Conservation (phyloP, 2,329 filamentous ascomycete genomes). For the Conoideocrella luteorostrata region DNA sequence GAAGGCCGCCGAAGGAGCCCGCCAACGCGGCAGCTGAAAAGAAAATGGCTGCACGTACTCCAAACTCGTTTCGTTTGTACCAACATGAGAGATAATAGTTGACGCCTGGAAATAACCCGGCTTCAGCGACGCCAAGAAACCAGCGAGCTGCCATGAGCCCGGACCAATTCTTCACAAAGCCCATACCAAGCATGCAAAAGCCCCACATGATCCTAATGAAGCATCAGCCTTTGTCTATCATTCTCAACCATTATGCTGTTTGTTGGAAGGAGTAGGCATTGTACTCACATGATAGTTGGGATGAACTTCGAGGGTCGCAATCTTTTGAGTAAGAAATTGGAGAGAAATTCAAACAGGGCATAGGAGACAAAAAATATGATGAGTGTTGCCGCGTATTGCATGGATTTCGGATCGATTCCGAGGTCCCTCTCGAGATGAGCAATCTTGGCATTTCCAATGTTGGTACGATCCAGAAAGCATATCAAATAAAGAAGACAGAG, state of each 20-base stretch:
- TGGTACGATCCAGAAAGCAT: conserved; percentile 69
- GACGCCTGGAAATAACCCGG: conserved; percentile 69
- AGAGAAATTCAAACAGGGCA: conserved; percentile 68
- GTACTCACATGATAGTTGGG: conserved; percentile 66
- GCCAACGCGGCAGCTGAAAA: conserved; percentile 77
- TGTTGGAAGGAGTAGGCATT: too few relatives aligned
- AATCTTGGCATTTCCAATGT: conserved; percentile 67
- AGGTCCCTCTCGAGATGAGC: conserved; percentile 34
- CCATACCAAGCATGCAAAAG: conserved; percentile 61
- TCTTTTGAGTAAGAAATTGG: conserved; percentile 74
- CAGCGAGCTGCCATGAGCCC: conserved; percentile 61
- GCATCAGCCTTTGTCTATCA: too few relatives aligned
- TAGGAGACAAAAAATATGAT: conserved; percentile 88
- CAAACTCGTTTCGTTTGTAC: conserved; percentile 76
- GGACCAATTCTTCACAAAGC: conserved; percentile 56
- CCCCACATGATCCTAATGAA: conserved; percentile 56
- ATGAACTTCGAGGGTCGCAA: conserved; percentile 73
- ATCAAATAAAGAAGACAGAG: conserved; percentile 67
- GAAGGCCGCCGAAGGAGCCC: conserved; percentile 69
- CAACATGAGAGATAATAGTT: conserved; percentile 80
- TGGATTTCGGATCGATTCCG: conserved; percentile 50
- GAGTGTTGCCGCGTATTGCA: conserved; percentile 66
- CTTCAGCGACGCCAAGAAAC: conserved; percentile 69
- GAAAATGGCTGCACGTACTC: conserved; percentile 73
- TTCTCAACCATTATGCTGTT: too few relatives aligned